These are phyloP conservation scores for Epichloe hybrida DNA, from an alignment of 2,329 filamentous ascomycete genomes.

Conservation along the genomic window DNA sequence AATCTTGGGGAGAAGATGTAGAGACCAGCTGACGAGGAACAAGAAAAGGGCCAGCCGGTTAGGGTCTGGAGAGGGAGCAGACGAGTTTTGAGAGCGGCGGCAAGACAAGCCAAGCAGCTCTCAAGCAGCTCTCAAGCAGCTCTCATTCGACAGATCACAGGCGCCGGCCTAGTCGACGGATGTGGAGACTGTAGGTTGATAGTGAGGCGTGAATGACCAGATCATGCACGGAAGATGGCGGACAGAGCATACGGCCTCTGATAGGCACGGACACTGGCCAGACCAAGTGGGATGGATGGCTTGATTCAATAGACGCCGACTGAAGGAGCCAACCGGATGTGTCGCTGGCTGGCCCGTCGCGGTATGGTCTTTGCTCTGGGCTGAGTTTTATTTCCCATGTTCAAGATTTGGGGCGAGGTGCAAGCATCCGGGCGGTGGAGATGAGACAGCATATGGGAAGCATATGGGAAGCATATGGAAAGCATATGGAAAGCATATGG, in stretches of 20 bases:
- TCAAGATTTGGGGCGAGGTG: background rate
- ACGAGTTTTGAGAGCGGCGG: constrained; percentile 36
- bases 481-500: no score
- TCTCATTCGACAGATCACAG: constrained; percentile 22
- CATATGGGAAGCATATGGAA: no score
- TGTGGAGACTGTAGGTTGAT: constrained; percentile 16
- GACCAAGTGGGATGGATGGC: constrained; percentile 2
- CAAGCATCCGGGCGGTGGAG: background rate
- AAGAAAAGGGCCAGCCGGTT: constrained; percentile 21
- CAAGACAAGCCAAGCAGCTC: constrained; percentile 12
- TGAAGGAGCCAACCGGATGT: constrained; percentile 5
- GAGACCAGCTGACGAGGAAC: constrained; percentile 44
- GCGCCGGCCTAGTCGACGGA: constrained; percentile 14
- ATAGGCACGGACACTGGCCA: constrained; percentile 4
- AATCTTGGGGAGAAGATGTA: constrained; percentile 16
- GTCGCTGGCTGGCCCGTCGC: constrained; percentile 33
- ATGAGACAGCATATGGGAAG: background rate
- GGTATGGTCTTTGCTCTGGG: background rate
- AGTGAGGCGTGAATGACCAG: constrained; percentile 10
- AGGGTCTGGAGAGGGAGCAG: constrained; percentile 26
- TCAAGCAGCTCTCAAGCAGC: constrained; percentile 12
- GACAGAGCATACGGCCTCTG: constrained; percentile 1
- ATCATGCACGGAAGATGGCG: constrained; percentile 1
- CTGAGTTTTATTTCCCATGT: background rate
- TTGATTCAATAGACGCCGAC: constrained; percentile 3